A percentile compares a stretch with the other conserved stretches of the same genome.
phyloP scores from a whole-genome alignment of 2,329 filamentous ascomycete genomes.

The Talaromyces amestolkiae region DNA sequence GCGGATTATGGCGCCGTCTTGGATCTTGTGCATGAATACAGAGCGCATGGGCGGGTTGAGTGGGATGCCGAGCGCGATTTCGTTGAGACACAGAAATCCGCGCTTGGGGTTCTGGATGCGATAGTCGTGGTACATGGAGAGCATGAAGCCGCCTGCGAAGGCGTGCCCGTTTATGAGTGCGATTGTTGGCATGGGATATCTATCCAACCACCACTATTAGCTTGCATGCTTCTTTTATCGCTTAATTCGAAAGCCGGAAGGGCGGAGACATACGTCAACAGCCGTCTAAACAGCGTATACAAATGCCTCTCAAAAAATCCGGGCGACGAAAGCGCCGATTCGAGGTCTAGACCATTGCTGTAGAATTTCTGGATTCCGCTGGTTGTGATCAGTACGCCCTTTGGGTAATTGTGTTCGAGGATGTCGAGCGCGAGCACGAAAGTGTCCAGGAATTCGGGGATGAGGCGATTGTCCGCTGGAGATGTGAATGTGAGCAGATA shows the following conservation, averaged over 20 bases:
- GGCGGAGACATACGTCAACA: slow-evolving; percentile 55
- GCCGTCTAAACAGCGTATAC: slow-evolving; percentile 63
- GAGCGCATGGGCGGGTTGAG: slow-evolving; percentile 70
- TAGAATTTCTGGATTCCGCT: slow-evolving; percentile 76
- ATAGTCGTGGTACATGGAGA: slow-evolving; percentile 80
- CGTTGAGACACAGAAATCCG: slow-evolving; percentile 78
- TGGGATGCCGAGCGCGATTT: slow-evolving; percentile 75
- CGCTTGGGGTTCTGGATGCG: slow-evolving; percentile 67
- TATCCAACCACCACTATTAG: slow-evolving; percentile 24
- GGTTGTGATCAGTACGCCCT: slow-evolving; percentile 76
- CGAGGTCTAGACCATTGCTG: slow-evolving; percentile 76
- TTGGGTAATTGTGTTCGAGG: slow-evolving; percentile 63
- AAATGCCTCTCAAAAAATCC: slow-evolving; percentile 62
- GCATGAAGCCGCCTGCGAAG: slow-evolving; percentile 79
- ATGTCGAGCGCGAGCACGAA: slow-evolving; percentile 71
- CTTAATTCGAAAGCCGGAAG: neutral
- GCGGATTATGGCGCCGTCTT: slow-evolving; percentile 53
- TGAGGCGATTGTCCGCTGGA: slow-evolving; percentile 73
- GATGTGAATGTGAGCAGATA: slow-evolving; percentile 72
- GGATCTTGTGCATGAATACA: slow-evolving; percentile 70
- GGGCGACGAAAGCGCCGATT: slow-evolving; percentile 59
- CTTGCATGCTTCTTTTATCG: neutral
- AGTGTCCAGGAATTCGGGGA: slow-evolving; percentile 64
- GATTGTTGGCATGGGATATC: slow-evolving; percentile 77
- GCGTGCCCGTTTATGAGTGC: slow-evolving; percentile 77